A percentile compares a stretch with the other conserved stretches of the same genome.
Evolutionary conservation across 306 rosid genomes (phyloP).

Genomic region (Citrullus colocynthis): DNA sequence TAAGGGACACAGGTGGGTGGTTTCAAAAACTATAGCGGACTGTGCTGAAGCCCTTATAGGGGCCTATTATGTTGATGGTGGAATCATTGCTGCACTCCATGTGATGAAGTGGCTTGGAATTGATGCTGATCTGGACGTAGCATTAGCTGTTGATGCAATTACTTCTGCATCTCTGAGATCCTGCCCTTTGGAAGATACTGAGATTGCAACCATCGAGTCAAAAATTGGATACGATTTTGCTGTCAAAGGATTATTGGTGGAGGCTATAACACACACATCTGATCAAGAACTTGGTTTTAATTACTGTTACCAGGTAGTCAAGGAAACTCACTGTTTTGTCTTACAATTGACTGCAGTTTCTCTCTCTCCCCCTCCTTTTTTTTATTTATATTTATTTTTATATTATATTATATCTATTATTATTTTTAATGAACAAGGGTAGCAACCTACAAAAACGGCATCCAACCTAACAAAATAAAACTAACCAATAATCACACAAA

Average conservation of each 20-base stretch:
- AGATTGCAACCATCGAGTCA: constrained; percentile 47
- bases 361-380: background rate
- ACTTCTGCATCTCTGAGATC: constrained; percentile 42
- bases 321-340: background rate
- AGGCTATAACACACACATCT: constrained; percentile 74
- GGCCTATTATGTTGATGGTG: constrained; percentile 75
- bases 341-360: background rate
- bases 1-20: constrained; percentile 85
- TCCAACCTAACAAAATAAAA: no score
- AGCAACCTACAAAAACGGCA: background rate
- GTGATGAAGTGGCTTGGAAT: constrained; percentile 76
- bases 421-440: no score
- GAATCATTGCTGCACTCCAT: constrained; percentile 60
- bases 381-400: no score
- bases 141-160: constrained; percentile 60
- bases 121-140: constrained; percentile 54
- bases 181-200: constrained; percentile 39
- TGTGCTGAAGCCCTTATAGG: constrained; percentile 93
- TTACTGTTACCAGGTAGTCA: constrained; percentile 66
- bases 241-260: constrained; percentile 65
- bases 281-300: constrained; percentile 42
- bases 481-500: background rate
- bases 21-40: constrained; percentile 79
- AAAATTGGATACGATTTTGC: constrained; percentile 63
- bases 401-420: no score